Evolutionary conservation across 495 filamentous ascomycete genomes (phyloP).

Genomic region (Cryomyces minteri): DNA sequence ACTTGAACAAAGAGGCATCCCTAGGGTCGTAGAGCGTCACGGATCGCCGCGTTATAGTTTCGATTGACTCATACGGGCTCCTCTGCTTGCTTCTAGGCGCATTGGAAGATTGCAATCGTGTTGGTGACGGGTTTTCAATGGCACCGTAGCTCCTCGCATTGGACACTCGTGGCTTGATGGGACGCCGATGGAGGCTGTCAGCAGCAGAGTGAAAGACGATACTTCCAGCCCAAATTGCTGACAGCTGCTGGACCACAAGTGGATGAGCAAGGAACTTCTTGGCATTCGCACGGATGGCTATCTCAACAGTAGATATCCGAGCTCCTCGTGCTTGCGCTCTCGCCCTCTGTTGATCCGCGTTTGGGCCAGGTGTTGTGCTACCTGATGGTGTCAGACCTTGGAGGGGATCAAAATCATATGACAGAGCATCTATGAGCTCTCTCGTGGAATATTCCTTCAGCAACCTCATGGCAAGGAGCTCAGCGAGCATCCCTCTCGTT

Average conservation of each 20-base stretch:
- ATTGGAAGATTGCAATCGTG: no score
- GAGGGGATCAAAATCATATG: slow-evolving; percentile 85
- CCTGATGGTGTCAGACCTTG: slow-evolving; percentile 45
- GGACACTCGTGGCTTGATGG: slow-evolving; percentile 11
- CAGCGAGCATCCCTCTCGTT: slow-evolving; percentile 71
- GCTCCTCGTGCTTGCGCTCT: slow-evolving; percentile 31
- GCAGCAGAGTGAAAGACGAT: slow-evolving; percentile 81
- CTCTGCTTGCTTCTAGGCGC: not conserved
- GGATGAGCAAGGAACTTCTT: slow-evolving; percentile 84
- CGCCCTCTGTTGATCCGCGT: slow-evolving; percentile 11
- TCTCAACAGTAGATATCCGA: slow-evolving; percentile 73
- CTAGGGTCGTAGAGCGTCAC: slow-evolving; percentile 80
- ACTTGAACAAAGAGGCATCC: slow-evolving; percentile 76
- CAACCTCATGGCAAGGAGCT: slow-evolving; percentile 80
- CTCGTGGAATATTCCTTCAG: slow-evolving; percentile 74
- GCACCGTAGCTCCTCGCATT: slow-evolving; percentile 17
- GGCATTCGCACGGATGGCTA: slow-evolving; percentile 75
- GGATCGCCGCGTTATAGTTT: slow-evolving; percentile 31
- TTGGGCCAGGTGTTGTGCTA: not conserved
- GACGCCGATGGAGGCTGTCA: slow-evolving; percentile 55
- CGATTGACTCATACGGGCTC: not conserved
- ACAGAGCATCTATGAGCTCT: slow-evolving; percentile 79
- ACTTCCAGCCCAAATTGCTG: slow-evolving; percentile 89
- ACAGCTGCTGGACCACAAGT: slow-evolving; percentile 75
- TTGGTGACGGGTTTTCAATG: not conserved